Base-by-base conservation (phyloP, 495 filamentous ascomycete species). In the Hypoxylon perforatum region DNA sequence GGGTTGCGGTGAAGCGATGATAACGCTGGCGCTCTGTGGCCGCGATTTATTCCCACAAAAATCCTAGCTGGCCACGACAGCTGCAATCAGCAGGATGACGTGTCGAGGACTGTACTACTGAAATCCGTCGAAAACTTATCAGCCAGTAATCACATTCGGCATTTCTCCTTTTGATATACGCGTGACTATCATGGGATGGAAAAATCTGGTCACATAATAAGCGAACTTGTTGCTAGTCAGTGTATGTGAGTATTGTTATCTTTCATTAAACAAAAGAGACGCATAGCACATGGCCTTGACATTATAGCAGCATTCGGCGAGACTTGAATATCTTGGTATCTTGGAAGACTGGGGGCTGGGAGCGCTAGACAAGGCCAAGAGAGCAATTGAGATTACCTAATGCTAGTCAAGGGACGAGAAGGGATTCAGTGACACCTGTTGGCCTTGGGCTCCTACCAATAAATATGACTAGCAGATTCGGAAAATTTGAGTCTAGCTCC, bases 61-160 rank as follows among this genome's bases (percentile, higher is more conserved):
- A 42, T 42, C 39, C 8, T 35, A 21, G 38, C 25, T 12, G 50
- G 23, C 61, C 56, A 69, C 61, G 33, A 57, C 57, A 61, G 18
- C 54, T 69, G 56, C 60, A 63, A 57, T 57, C 35, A 48, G 61
- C 61, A 57, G 28, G 61, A 63, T 69, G 66, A 69, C 66, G 66
- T 69, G 66, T 60, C 61, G 54, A 10, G 33, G 41, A n/a, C 12
- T 55, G 44, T 42, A 46, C 48, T 61, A 56, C 19, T 55, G 2
- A 30, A 53, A 47, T 41, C 56, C 38, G 39, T 25, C 49, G 21
- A 18, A 18, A 47, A 47, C 41, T 18, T 4, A 17, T 17, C 17
- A 19, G 11, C 12, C 14, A 44, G 15, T 17, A 2, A n/a, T 3
- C 35, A 6, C 30, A 3, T n/a, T 59, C 35, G 56, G 56, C 11